These are phyloP conservation scores for Articulospora tetracladia DNA, from an alignment of 495 filamentous ascomycete species.

Conservation along the genomic window DNA sequence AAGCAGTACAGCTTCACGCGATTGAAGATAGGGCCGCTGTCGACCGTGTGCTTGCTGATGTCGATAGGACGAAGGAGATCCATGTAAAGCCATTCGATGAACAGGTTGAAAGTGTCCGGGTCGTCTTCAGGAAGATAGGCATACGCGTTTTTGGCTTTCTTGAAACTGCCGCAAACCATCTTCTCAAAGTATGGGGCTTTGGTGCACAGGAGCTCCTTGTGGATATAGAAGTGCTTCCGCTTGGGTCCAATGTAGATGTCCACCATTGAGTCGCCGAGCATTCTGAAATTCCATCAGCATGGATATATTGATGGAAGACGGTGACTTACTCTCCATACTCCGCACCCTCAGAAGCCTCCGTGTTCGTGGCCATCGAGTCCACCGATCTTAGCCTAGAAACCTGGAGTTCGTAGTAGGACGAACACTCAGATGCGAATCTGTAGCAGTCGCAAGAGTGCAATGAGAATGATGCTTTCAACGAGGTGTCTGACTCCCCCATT, in stretches of 20 bases:
- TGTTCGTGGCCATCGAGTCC: too few species aligned
- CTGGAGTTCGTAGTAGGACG: too few species aligned
- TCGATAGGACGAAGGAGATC: neutral
- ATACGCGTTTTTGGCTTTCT: conserved; percentile 4
- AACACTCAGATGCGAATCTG: too few species aligned
- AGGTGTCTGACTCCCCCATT: too few species aligned
- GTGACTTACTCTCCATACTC: neutral
- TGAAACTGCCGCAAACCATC: conserved; percentile 14
- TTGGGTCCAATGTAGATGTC: conserved; percentile 17
- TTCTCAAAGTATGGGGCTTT: conserved; percentile 17
- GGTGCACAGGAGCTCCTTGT: conserved; percentile 19
- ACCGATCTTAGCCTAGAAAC: too few species aligned
- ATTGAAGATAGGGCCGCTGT: neutral
- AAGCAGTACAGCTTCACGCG: conserved; percentile 6
- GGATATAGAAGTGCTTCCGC: conserved; percentile 14
- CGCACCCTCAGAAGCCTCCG: too few species aligned
- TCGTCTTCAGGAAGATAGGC: conserved; percentile 32
- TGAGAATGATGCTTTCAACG: too few species aligned
- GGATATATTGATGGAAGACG: neutral
- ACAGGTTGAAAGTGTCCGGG: conserved; percentile 25
- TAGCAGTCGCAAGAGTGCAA: too few species aligned
- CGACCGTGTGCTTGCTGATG: neutral
- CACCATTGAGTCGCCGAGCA: conserved; percentile 2
- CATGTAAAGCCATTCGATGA: conserved; percentile 10
- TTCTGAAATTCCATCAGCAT: neutral